Percentiles rank a stretch among this genome's conserved stretches.
Evolutionary conservation across 2,329 filamentous ascomycete genomes (phyloP).

Genomic region (Trichoderma guizhouense): DNA sequence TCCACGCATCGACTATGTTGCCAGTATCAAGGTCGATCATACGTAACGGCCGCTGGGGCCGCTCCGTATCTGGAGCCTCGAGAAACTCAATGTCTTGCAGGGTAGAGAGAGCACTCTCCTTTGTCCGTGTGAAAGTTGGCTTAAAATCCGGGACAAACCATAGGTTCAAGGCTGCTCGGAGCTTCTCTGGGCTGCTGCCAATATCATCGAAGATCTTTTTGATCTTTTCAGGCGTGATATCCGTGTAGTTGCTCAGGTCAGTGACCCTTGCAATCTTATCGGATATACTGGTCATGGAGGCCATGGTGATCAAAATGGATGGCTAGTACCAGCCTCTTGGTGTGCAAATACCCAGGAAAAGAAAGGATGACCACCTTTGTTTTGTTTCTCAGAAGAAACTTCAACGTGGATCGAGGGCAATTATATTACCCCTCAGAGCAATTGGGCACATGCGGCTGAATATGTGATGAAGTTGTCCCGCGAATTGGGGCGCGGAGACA

Average conservation of each 20-base stretch:
- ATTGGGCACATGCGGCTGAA: neutral
- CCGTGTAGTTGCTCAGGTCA: neutral
- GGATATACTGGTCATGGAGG: neutral
- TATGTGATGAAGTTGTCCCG: neutral
- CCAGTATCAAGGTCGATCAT: neutral
- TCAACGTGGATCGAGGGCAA: neutral
- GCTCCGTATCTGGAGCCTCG: neutral
- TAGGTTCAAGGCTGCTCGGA: conserved; percentile 6
- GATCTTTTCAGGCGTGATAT: neutral
- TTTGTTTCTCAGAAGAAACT: neutral
- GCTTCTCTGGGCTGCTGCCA: conserved; percentile 11
- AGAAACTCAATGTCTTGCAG: conserved; percentile 8
- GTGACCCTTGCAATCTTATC: neutral
- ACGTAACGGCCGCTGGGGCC: neutral
- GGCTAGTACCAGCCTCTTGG: neutral
- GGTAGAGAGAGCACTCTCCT: neutral
- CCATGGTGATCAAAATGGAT: neutral
- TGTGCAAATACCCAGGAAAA: neutral
- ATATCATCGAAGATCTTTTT: conserved; percentile 5
- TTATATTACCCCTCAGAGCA: neutral
- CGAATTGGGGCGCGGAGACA: neutral
- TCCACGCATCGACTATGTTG: neutral
- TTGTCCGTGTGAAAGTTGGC: neutral
- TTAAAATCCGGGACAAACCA: conserved; percentile 8
- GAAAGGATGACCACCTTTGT: neutral